Conservation (phyloP, 352 stramenopile genomes). For the Saprolegnia parasitica region DNA sequence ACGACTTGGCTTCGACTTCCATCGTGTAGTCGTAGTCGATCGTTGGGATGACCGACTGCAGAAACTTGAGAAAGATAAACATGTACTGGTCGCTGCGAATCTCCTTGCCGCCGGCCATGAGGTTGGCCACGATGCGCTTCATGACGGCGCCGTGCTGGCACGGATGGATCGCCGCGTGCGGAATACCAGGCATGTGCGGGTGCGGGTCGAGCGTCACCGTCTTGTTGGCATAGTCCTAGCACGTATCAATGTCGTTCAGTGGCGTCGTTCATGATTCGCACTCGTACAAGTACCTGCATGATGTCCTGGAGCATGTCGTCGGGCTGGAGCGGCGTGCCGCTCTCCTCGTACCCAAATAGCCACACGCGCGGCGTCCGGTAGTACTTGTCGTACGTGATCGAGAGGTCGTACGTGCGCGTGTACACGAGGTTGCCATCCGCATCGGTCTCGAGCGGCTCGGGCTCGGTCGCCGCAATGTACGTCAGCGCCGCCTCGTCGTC, state of each 20-base stretch:
- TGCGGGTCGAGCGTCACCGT: constrained; percentile 99
- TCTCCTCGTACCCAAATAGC: constrained; percentile 95
- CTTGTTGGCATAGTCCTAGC: constrained; percentile 95
- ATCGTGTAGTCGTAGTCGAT: constrained; percentile 99
- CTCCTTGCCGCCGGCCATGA: constrained; percentile 64
- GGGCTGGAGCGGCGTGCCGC: constrained; percentile 77
- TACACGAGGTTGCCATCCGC: constrained; percentile 88
- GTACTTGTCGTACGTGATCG: constrained; percentile 99
- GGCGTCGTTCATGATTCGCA: too few relatives aligned
- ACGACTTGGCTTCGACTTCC: constrained; percentile 82
- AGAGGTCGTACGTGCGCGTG: constrained; percentile 97
- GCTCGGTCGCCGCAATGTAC: constrained; percentile 66
- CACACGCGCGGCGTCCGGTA: constrained; percentile 99
- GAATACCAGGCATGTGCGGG: constrained; percentile 83
- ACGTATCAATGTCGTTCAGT: neutral
- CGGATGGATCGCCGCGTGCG: constrained; percentile 96
- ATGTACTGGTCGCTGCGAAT: constrained; percentile 96
- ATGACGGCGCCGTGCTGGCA: constrained; percentile 98
- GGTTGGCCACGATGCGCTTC: constrained; percentile 96
- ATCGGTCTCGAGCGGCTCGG: constrained; percentile 68
- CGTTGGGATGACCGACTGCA: constrained; percentile 97
- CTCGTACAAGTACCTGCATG: constrained; percentile 86
- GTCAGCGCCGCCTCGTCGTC: constrained; percentile 52
- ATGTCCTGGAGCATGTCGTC: constrained; percentile 98
- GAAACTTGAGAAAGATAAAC: constrained; percentile 99